Percentiles rank a stretch among this genome's conserved stretches.
These are phyloP conservation scores for Bertia moriformis DNA, from an alignment of 2,329 filamentous ascomycete genomes.

Conservation along the genomic window DNA sequence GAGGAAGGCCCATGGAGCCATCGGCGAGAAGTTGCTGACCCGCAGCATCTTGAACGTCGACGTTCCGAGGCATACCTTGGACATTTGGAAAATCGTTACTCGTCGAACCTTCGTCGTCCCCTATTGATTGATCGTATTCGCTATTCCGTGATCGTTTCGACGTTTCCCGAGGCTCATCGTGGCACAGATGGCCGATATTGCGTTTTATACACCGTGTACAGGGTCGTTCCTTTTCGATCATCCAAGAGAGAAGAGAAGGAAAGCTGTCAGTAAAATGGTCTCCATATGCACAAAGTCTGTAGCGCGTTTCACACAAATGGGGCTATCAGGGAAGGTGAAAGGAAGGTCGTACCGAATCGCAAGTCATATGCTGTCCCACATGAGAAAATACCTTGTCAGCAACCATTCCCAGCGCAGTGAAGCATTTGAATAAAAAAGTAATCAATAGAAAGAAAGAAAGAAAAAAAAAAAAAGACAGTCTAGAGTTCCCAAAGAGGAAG, in stretches of 20 bases:
- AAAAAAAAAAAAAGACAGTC: too few relatives aligned
- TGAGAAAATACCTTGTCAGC: slow-evolving; percentile 14
- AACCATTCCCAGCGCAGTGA: too few relatives aligned
- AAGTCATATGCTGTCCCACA: slow-evolving; percentile 36
- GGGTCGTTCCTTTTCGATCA: slow-evolving; percentile 62
- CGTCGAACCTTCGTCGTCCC: not conserved
- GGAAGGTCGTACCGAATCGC: slow-evolving; percentile 29
- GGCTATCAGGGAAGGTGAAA: slow-evolving; percentile 5
- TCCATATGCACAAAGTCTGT: too few relatives aligned
- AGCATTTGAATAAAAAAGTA: too few relatives aligned
- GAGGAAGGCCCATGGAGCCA: not conserved
- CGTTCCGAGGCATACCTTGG: not conserved
- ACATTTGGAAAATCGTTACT: not conserved
- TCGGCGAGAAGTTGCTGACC: slow-evolving; percentile 1
- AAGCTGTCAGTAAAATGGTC: too few relatives aligned
- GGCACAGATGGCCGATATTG: slow-evolving; percentile 95
- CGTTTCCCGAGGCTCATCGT: slow-evolving; percentile 73
- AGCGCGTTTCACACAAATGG: too few relatives aligned
- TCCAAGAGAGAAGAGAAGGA: too few relatives aligned
- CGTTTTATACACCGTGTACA: slow-evolving; percentile 96
- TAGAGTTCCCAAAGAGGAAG: too few relatives aligned
- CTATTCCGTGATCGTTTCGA: slow-evolving; percentile 66
- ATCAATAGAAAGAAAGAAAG: too few relatives aligned
- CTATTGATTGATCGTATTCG: slow-evolving; percentile 33
- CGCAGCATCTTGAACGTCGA: not conserved